Base-by-base conservation (phyloP, 148 eudicot species). In the Camellia japonica region DNA sequence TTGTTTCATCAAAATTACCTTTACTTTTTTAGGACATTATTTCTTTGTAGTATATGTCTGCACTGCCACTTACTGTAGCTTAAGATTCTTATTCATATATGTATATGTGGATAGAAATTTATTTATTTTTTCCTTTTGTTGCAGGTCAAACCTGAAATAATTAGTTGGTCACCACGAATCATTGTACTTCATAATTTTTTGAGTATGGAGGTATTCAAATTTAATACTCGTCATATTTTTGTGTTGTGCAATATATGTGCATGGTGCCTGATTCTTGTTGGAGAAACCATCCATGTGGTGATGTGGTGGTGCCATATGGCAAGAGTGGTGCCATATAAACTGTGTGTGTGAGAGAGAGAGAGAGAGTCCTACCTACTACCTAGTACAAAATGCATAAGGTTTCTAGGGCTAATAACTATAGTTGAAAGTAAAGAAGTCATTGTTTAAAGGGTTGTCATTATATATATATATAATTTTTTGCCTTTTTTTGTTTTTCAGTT, bases 121-220 rank as follows among this genome's bases (percentile, higher is more conserved):
- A 1, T 19, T 30, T 1, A 61, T 49, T 16, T 14, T 51, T 77
- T 20, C 43, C 56, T 74, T 82, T 13, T 47, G 64, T 73, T 88
- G 86, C 82, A 94, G 97, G 90, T 94, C 73, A 91, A 91, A 86
- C 98, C 98, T 84, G 97, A 92, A 85, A 83, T 94, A 80, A 78
- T 94, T 63, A 90, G 91, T 79, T 94, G 98, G 98, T 84, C 92
- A 70, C 98, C 97, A 42, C 83, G 98, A 61, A 92, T 94, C 77
- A 88, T 92, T 73, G 83, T 94, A 52, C 88, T 91, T 42, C 97
- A 92, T 83, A 91, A 92, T 64, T 94, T 94, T 85, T 89, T 94
- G 83, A 92, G 97, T 74, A 60, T 20, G 23, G 93, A 94, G 97
- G 98, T 94, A 83, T 70, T 79, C 16, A 30, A 56, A 75, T 38